Conservation (phyloP, 768 basidiomycete species). For the Xerocomus brunneocitrinus region DNA sequence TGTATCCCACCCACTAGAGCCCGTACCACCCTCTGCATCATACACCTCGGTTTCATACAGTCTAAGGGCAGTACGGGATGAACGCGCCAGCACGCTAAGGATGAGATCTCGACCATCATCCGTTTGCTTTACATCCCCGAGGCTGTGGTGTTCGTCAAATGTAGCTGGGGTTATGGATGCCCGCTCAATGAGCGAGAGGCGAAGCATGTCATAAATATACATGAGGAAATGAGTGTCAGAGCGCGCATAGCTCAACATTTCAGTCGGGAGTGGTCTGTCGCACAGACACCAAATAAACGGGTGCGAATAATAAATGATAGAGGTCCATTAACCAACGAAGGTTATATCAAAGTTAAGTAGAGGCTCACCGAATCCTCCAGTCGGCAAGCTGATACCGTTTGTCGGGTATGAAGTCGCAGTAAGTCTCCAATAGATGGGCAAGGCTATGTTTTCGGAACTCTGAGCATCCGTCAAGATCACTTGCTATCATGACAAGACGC, state of each 20-base stretch:
- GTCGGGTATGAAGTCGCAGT: slow-evolving; percentile 86
- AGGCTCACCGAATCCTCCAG: slow-evolving; percentile 82
- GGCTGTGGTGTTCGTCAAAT: slow-evolving; percentile 12
- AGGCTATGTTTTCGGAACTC: slow-evolving; percentile 84
- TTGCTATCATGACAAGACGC: neutral
- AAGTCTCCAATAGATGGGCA: slow-evolving; percentile 79
- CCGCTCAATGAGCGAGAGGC: slow-evolving; percentile 81
- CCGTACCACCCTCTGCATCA: slow-evolving; percentile 58
- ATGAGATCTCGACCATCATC: slow-evolving; percentile 42
- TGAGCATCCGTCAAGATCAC: slow-evolving; percentile 22
- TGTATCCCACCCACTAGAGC: slow-evolving; percentile 71
- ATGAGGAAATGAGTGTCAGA: slow-evolving; percentile 96
- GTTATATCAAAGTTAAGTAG: neutral
- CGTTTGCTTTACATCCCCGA: neutral
- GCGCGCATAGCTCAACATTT: slow-evolving; percentile 90
- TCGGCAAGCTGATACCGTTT: slow-evolving; percentile 97
- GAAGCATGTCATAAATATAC: slow-evolving; percentile 87
- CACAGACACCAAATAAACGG: neutral
- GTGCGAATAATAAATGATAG: neutral
- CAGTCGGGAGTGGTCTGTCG: slow-evolving; percentile 68
- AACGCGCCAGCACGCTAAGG: slow-evolving; percentile 62
- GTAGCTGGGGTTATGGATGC: slow-evolving; percentile 31
- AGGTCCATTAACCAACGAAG: neutral
- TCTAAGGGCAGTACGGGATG: slow-evolving; percentile 71
- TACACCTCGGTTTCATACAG: slow-evolving; percentile 68